A percentile compares a stretch with the other conserved stretches of the same genome.
These are phyloP conservation scores for Penicillium chermesinum DNA, from an alignment of 495 filamentous ascomycete species.

Conservation along the genomic window DNA sequence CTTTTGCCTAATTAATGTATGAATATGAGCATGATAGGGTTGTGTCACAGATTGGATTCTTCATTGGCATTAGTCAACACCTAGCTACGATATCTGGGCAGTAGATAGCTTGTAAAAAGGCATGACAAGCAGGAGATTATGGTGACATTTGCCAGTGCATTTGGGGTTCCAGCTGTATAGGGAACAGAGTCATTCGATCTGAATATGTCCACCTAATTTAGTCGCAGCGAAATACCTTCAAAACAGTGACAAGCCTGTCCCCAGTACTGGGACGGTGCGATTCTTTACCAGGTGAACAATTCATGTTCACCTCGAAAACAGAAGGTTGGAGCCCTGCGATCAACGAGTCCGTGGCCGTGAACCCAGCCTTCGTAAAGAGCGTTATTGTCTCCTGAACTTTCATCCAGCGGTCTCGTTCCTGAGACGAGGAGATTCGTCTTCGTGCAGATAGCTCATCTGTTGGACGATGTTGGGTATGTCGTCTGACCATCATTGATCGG, in stretches of 20 bases:
- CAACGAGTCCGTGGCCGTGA: conserved; percentile 17
- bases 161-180: too few relatives aligned
- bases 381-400: conserved; percentile 15
- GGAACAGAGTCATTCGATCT: too few relatives aligned
- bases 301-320: conserved; percentile 17
- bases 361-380: conserved; percentile 21
- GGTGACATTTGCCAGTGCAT: too few relatives aligned
- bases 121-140: too few relatives aligned
- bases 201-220: too few relatives aligned
- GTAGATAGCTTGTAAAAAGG: too few relatives aligned
- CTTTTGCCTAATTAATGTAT: conserved; percentile 18
- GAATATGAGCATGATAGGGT: conserved; percentile 14
- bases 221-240: too few relatives aligned
- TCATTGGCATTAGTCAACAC: too few relatives aligned
- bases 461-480: conserved; percentile 1
- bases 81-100: too few relatives aligned
- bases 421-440: conserved; percentile 14
- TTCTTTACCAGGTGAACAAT: not conserved
- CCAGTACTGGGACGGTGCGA: not conserved
- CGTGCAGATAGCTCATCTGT: conserved; percentile 4
- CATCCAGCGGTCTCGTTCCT: conserved; percentile 9
- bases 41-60: not conserved
- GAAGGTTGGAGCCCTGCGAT: conserved; percentile 16
- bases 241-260: not conserved
- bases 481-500: conserved; percentile 7